Evolutionary conservation across 2,329 filamentous ascomycete genomes (phyloP).

Genomic region (Colletotrichum graminicola): DNA sequence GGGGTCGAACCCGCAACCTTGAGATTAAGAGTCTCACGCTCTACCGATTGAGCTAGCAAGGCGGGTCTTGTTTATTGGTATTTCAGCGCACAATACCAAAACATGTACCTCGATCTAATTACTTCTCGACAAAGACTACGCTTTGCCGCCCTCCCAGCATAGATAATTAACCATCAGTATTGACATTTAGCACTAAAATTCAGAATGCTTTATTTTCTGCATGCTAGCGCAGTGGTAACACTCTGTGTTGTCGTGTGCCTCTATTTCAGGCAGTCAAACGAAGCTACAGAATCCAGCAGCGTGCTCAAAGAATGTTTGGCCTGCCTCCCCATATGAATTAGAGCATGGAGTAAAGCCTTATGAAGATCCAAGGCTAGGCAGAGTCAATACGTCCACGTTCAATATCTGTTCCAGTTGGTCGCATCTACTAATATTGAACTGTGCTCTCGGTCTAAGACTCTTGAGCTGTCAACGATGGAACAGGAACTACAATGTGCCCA

Average conservation of each 20-base stretch:
- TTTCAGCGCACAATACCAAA: fast-evolving
- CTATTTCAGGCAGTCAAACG: too few species aligned
- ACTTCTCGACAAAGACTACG: background rate
- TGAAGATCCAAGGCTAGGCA: background rate
- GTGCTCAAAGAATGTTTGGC: background rate
- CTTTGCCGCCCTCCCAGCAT: background rate
- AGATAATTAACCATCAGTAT: too few species aligned
- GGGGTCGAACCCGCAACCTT: conserved; percentile 45
- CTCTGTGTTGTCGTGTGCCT: too few species aligned
- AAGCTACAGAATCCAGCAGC: background rate
- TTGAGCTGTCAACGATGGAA: background rate
- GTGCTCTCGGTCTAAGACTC: background rate
- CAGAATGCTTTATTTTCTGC: fast-evolving
- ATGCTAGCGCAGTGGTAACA: background rate
- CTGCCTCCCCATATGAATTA: too few species aligned
- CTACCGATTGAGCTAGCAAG: conserved; percentile 42
- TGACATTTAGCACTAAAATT: too few species aligned
- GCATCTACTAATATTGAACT: background rate
- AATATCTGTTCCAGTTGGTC: background rate
- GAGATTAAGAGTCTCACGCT: conserved; percentile 69
- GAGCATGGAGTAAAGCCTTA: background rate
- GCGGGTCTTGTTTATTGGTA: conserved; percentile 19
- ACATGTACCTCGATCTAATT: background rate
- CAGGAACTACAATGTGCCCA: fast-evolving
- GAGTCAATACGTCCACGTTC: background rate